Conservation (phyloP, 2,329 filamentous ascomycete genomes). For the Epichloe sibirici region DNA sequence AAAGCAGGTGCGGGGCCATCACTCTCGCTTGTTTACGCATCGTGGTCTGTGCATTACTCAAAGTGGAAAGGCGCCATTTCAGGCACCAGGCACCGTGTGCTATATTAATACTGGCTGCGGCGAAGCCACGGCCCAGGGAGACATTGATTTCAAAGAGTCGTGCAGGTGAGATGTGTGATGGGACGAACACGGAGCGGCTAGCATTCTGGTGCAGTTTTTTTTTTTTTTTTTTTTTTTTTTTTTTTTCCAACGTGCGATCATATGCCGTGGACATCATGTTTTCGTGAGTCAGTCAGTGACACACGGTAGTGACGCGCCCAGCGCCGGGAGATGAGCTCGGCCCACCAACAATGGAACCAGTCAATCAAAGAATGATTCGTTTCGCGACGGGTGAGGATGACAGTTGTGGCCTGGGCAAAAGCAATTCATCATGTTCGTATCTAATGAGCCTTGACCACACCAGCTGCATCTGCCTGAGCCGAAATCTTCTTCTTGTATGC, state of each 20-base stretch:
- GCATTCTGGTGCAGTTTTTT: not conserved
- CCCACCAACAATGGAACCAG: no score
- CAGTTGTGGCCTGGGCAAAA: not conserved
- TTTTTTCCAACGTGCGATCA: not conserved
- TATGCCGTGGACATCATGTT: no score
- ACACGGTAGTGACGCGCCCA: no score
- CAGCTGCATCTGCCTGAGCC: conserved; percentile 75
- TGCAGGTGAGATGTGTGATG: not conserved
- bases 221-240: no score
- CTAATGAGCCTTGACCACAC: conserved; percentile 62
- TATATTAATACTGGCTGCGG: not conserved
- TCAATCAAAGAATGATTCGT: no score
- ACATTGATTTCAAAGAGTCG: not conserved
- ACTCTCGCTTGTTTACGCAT: conserved; percentile 23
- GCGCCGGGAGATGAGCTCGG: no score
- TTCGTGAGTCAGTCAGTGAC: no score
- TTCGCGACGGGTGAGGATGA: no score
- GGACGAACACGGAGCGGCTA: not conserved
- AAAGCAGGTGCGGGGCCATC: conserved; percentile 14
- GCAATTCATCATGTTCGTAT: not conserved
- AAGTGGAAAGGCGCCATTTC: conserved; percentile 16
- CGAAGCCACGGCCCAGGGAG: not conserved
- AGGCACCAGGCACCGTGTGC: conserved; percentile 1
- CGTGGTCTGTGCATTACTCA: conserved; percentile 16
- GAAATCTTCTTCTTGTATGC: conserved; percentile 95